These are phyloP conservation scores for Sclerospora graminicola DNA, from an alignment of 352 stramenopile genomes.

Conservation along the genomic window DNA sequence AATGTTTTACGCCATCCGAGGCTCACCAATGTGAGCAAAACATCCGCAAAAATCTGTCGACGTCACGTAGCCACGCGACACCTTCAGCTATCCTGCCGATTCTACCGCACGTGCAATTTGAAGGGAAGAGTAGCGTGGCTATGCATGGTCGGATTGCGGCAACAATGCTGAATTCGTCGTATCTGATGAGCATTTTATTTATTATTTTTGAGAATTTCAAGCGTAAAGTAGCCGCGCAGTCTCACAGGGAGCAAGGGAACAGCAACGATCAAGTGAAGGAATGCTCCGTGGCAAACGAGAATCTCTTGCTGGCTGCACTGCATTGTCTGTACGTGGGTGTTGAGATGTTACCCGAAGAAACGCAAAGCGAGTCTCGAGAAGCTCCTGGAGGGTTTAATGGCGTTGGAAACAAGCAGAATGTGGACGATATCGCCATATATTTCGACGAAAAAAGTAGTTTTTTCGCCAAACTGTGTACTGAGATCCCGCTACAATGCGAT, in stretches of 20 bases:
- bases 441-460: constrained; percentile 27
- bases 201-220: constrained; percentile 36
- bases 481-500: constrained; percentile 13
- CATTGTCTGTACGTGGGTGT: constrained; percentile 43
- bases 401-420: constrained; percentile 2
- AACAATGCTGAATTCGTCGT: constrained; percentile 41
- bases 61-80: constrained; percentile 3
- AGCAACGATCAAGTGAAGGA: constrained; percentile 1
- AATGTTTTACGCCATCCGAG: constrained; percentile 68
- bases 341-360: constrained; percentile 12
- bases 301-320: constrained; percentile 40
- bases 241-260: background rate
- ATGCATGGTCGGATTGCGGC: constrained; percentile 28
- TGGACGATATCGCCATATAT: constrained; percentile 21
- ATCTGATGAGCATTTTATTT: constrained; percentile 30
- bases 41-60: constrained; percentile 30
- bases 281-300: constrained; percentile 26
- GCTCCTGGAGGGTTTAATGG: background rate
- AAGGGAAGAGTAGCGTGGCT: constrained; percentile 8
- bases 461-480: constrained; percentile 29
- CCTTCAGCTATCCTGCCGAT: constrained; percentile 20
- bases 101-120: constrained; percentile 13
- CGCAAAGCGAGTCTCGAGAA: constrained; percentile 1
- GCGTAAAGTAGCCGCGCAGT: background rate
- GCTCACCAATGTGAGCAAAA: constrained; percentile 70